These are phyloP conservation scores for Heliamphora exappendiculata DNA, from an alignment of 148 eudicot genomes.

Conservation along the genomic window DNA sequence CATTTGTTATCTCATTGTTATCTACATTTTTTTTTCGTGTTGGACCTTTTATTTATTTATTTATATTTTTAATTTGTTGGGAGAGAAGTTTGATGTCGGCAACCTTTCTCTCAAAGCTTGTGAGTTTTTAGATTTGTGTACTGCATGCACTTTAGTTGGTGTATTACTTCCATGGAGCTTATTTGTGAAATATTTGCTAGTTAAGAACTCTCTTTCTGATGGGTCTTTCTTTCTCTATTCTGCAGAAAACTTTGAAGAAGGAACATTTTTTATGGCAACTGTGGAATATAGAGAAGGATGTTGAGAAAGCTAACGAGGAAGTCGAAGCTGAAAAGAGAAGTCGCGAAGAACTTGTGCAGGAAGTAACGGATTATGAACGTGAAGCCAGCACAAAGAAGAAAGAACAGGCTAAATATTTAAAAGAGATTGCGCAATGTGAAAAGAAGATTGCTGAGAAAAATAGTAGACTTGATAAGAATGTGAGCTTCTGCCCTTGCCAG, in stretches of 20 bases:
- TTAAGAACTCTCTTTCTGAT: not conserved
- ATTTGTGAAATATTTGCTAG: not conserved
- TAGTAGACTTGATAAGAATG: slow-evolving; percentile 64
- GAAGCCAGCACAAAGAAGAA: slow-evolving; percentile 64
- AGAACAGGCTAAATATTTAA: slow-evolving; percentile 58
- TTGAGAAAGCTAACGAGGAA: slow-evolving; percentile 55
- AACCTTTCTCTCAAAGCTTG: not conserved
- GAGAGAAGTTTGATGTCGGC: not conserved
- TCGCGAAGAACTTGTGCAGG: slow-evolving; percentile 65
- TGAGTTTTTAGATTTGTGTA: slow-evolving; percentile 1
- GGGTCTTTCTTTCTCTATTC: slow-evolving; percentile 7
- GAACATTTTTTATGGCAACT: slow-evolving; percentile 92
- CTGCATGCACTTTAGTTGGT: not conserved
- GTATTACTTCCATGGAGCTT: not conserved
- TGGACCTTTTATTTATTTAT: not conserved
- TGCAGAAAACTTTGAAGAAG: slow-evolving; percentile 87
- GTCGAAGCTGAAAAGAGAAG: slow-evolving; percentile 52
- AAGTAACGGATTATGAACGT: slow-evolving; percentile 56
- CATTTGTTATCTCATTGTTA: too few relatives aligned
- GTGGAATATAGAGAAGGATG: slow-evolving; percentile 67
- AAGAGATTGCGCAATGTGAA: slow-evolving; percentile 67
- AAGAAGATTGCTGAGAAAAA: slow-evolving; percentile 69
- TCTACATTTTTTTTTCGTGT: too few relatives aligned
- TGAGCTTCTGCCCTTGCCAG: slow-evolving; percentile 20
- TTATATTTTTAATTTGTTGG: not conserved